These are phyloP conservation scores for Beverwykella pulmonaria DNA, from an alignment of 495 filamentous ascomycete genomes.

Conservation along the genomic window DNA sequence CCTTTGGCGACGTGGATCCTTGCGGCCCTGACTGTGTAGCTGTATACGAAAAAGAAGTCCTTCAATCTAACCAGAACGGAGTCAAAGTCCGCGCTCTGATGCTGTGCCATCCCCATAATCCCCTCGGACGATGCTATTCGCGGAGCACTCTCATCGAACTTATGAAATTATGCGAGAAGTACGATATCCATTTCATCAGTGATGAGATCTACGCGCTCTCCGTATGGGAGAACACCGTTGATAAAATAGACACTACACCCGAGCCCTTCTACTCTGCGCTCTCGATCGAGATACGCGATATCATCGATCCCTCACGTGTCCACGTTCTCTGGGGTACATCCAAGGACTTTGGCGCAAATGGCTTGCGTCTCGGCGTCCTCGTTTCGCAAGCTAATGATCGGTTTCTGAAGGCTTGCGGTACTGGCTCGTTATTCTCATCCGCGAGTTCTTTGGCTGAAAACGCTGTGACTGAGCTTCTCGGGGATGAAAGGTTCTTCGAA, in stretches of 20 bases:
- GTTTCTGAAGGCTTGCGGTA: background rate
- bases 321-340: slow-evolving; percentile 65
- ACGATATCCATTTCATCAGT: slow-evolving; percentile 60
- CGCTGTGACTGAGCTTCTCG: background rate
- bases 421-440: background rate
- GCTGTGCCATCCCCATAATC: slow-evolving; percentile 65
- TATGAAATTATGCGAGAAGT: slow-evolving; percentile 56
- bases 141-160: slow-evolving; percentile 51
- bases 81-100: slow-evolving; percentile 45
- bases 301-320: slow-evolving; percentile 56
- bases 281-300: slow-evolving; percentile 50
- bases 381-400: slow-evolving; percentile 55
- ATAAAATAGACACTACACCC: background rate
- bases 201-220: slow-evolving; percentile 65
- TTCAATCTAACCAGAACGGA: slow-evolving; percentile 19
- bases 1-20: slow-evolving; percentile 9
- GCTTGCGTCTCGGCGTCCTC: slow-evolving; percentile 59
- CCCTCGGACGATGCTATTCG: slow-evolving; percentile 60
- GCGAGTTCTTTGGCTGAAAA: background rate
- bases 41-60: slow-evolving; percentile 31
- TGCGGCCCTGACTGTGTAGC: background rate
- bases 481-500: slow-evolving; percentile 46
- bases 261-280: slow-evolving; percentile 56
- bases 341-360: slow-evolving; percentile 63
- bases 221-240: slow-evolving; percentile 47